These are phyloP conservation scores for Podosphaera fusca DNA, from an alignment of 2,329 filamentous ascomycete species.

Conservation along the genomic window DNA sequence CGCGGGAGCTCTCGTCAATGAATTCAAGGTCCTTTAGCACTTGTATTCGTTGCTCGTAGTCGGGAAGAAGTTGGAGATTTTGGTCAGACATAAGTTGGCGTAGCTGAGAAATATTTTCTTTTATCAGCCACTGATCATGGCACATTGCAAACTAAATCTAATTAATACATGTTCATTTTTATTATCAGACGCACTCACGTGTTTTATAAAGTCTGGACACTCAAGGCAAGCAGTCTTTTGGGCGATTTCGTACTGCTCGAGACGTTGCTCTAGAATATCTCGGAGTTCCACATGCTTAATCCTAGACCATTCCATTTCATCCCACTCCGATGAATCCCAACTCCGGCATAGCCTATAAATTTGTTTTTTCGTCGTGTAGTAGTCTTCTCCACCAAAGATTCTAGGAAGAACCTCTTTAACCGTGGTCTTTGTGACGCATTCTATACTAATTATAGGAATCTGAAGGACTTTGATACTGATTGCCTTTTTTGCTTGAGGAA, in stretches of 20 bases:
- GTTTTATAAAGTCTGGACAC: slow-evolving; percentile 66
- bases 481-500: slow-evolving; percentile 43
- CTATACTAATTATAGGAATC: slow-evolving; percentile 55
- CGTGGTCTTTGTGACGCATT: slow-evolving; percentile 56
- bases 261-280: slow-evolving; percentile 53
- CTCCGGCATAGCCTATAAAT: slow-evolving; percentile 45
- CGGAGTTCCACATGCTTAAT: slow-evolving; percentile 66
- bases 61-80: slow-evolving; percentile 81
- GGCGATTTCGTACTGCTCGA: slow-evolving; percentile 37
- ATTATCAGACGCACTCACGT: slow-evolving; percentile 31
- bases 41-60: slow-evolving; percentile 85
- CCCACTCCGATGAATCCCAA: slow-evolving; percentile 56
- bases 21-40: slow-evolving; percentile 84
- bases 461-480: slow-evolving; percentile 45
- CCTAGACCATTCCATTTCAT: slow-evolving; percentile 61
- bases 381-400: slow-evolving; percentile 29
- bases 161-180: not conserved
- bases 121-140: slow-evolving; percentile 89
- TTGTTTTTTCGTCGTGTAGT: slow-evolving; percentile 36
- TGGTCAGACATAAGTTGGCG: slow-evolving; percentile 85
- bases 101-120: slow-evolving; percentile 73
- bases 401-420: slow-evolving; percentile 35
- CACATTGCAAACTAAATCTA: slow-evolving; percentile 65
- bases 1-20: slow-evolving; percentile 65
- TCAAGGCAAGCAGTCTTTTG: slow-evolving; percentile 39